phyloP scores from a whole-genome alignment of 2,329 filamentous ascomycete species.

The Metarhizium rileyi region DNA sequence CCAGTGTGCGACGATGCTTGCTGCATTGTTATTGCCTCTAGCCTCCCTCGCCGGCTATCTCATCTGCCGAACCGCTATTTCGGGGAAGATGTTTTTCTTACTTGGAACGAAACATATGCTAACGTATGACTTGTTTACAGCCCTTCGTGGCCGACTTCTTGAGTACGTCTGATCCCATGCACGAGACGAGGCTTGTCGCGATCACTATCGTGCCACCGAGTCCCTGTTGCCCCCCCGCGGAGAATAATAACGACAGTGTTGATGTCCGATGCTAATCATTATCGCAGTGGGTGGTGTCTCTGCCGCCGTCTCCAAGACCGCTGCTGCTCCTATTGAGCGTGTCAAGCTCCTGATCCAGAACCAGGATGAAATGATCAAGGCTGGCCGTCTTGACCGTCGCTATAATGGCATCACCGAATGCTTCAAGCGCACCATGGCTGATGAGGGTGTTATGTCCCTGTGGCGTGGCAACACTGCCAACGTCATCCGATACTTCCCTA shows the following conservation, averaged over 20 bases:
- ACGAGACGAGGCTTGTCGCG: conserved; percentile 6
- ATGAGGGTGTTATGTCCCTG: conserved; percentile 89
- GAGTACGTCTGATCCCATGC: conserved; percentile 58
- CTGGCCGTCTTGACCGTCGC: conserved; percentile 95
- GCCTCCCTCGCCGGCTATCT: neutral
- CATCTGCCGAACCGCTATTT: neutral
- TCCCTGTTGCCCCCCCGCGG: conserved; percentile 5
- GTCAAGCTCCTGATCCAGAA: conserved; percentile 99
- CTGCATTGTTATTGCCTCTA: neutral
- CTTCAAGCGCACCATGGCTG: conserved; percentile 82
- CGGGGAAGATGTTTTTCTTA: conserved; percentile 8
- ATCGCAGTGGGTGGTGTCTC: conserved; percentile 95
- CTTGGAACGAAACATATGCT: conserved; percentile 16
- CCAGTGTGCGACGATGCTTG: neutral
- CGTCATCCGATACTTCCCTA: conserved; percentile 99
- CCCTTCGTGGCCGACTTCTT: conserved; percentile 97
- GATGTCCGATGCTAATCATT: conserved; percentile 8
- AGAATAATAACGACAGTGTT: neutral
- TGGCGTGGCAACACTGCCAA: conserved; percentile 99
- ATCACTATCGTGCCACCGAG: neutral
- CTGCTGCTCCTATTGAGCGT: conserved; percentile 99
- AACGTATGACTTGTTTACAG: conserved; percentile 36
- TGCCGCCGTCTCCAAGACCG: conserved; percentile 99
- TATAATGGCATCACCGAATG: conserved; percentile 91
- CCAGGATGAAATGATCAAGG: conserved; percentile 99